phyloP scores from a whole-genome alignment of 345 rosid species.

The Salix koriyanagi region DNA sequence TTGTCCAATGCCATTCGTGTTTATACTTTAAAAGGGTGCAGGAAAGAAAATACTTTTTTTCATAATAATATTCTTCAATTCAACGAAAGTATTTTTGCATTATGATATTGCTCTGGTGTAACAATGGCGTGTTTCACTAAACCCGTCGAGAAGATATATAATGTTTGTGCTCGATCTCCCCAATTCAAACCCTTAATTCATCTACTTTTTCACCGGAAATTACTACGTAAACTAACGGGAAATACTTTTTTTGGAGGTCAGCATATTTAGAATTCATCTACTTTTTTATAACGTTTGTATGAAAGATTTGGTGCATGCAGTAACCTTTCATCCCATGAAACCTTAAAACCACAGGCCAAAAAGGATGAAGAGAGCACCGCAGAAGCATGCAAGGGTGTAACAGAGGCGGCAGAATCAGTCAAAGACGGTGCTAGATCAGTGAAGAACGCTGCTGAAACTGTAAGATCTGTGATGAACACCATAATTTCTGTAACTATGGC shows the following conservation, averaged over 20 bases:
- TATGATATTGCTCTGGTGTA: background rate
- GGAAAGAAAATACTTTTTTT: background rate
- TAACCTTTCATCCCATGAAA: background rate
- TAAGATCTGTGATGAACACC: constrained; percentile 3
- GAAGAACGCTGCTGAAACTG: constrained; percentile 41
- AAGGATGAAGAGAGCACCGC: constrained; percentile 25
- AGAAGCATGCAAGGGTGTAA: constrained; percentile 45
- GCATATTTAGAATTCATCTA: background rate
- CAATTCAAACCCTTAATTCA: background rate
- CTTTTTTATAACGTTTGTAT: background rate
- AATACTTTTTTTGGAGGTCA: too few relatives aligned
- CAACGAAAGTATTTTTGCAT: background rate
- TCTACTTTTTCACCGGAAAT: background rate
- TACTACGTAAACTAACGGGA: background rate
- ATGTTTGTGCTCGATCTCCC: background rate
- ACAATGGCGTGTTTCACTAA: background rate
- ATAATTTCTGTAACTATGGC: background rate
- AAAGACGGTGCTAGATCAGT: constrained; percentile 54
- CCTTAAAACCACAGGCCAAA: constrained; percentile 21
- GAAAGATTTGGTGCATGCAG: background rate
- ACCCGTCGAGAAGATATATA: background rate
- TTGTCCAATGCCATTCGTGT: background rate
- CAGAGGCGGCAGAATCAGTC: constrained; percentile 63
- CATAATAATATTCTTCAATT: background rate
- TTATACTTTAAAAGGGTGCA: background rate